A percentile compares a stretch with the other conserved stretches of the same genome.
Conservation (phyloP, 495 filamentous ascomycete genomes). For the Aspergillus diversus region DNA sequence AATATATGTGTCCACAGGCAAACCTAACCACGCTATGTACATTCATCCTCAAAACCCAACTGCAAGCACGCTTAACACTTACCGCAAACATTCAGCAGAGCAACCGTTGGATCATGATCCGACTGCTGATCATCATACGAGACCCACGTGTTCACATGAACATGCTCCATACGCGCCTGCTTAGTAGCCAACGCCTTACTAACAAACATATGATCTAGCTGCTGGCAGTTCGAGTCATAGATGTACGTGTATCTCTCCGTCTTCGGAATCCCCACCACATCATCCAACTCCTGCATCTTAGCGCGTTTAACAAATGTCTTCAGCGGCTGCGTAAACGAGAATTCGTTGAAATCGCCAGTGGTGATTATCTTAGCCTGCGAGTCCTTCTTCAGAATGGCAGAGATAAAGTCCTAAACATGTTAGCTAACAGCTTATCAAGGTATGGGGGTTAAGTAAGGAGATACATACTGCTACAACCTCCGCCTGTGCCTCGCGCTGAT, state of each 20-base stretch:
- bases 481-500: slow-evolving; percentile 49
- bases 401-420: slow-evolving; percentile 34
- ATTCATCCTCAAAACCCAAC: no score
- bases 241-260: slow-evolving; percentile 65
- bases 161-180: slow-evolving; percentile 51
- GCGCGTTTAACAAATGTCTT: slow-evolving; percentile 43
- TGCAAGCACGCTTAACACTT: neutral
- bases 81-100: slow-evolving; percentile 54
- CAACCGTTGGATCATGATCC: slow-evolving; percentile 66
- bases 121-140: slow-evolving; percentile 44
- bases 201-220: slow-evolving; percentile 65
- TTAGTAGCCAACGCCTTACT: slow-evolving; percentile 34
- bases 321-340: slow-evolving; percentile 56
- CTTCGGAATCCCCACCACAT: slow-evolving; percentile 40
- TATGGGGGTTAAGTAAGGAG: neutral
- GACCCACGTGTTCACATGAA: slow-evolving; percentile 66
- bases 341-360: slow-evolving; percentile 68
- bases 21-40: no score
- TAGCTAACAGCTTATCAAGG: no score
- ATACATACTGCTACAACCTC: slow-evolving; percentile 50
- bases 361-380: slow-evolving; percentile 48
- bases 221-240: slow-evolving; percentile 56
- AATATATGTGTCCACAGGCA: no score
- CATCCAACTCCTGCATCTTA: slow-evolving; percentile 57
- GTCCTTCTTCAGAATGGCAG: slow-evolving; percentile 47